A percentile compares a stretch with the other conserved stretches of the same genome.
These are phyloP conservation scores for Solanum lycopersicoides DNA, from an alignment of 257 asterid genomes.

Conservation along the genomic window DNA sequence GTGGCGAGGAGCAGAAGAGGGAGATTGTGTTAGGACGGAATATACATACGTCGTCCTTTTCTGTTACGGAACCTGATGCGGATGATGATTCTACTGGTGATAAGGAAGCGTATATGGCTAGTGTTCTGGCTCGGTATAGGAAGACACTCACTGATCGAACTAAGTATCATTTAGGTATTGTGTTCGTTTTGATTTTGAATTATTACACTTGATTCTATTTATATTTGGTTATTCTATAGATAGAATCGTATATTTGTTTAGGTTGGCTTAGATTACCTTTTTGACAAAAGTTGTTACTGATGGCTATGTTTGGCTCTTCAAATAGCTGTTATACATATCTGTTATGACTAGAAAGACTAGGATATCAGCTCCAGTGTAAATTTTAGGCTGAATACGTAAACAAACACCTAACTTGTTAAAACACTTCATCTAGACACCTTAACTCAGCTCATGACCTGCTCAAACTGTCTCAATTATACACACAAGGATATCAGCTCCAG, in stretches of 20 bases:
- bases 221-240: background rate
- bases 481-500: background rate
- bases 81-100: slow-evolving; percentile 96
- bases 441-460: background rate
- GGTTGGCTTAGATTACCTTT: background rate
- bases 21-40: slow-evolving; percentile 75
- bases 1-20: slow-evolving; percentile 21
- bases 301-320: background rate
- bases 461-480: background rate
- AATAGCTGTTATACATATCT: background rate
- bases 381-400: background rate
- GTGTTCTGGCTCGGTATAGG: slow-evolving; percentile 82
- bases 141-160: slow-evolving; percentile 75
- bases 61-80: slow-evolving; percentile 91
- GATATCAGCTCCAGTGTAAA: background rate
- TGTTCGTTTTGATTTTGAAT: background rate
- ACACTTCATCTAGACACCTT: background rate
- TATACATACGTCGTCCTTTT: slow-evolving; percentile 69
- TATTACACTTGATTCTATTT: background rate
- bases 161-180: slow-evolving; percentile 67
- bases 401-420: background rate
- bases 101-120: slow-evolving; percentile 91
- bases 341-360: background rate
- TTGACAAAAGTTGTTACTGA: background rate
- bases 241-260: background rate